Conservation (phyloP, 2,329 filamentous ascomycete genomes). For the Acrodontium crateriforme region DNA sequence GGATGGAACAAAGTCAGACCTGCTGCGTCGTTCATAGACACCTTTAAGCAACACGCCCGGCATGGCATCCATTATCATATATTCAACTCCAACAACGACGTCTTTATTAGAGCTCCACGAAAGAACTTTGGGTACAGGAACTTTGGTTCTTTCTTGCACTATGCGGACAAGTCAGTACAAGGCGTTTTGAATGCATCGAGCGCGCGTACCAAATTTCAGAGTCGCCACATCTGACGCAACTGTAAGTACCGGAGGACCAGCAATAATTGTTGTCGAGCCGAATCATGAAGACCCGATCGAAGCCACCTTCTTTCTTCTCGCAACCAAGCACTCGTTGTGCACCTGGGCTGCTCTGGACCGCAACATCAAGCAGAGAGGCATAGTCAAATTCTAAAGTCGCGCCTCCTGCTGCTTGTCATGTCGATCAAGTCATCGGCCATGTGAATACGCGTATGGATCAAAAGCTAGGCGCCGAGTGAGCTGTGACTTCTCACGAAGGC, state of each 20-base stretch:
- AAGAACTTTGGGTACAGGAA: neutral
- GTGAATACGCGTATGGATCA: slow-evolving; percentile 9
- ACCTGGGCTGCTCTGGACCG: slow-evolving; percentile 19
- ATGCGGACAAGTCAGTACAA: neutral
- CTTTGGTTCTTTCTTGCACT: neutral
- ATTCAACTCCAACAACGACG: neutral
- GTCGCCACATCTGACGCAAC: neutral
- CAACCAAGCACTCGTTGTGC: slow-evolving; percentile 22
- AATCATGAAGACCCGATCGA: slow-evolving; percentile 16
- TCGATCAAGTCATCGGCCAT: slow-evolving; percentile 24
- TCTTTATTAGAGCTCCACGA: neutral
- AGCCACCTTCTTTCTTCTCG: slow-evolving; percentile 17
- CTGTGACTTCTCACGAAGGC: no score
- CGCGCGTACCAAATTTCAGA: neutral
- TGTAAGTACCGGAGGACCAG: neutral
- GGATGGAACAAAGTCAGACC: slow-evolving; percentile 21
- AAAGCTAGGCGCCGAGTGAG: neutral
- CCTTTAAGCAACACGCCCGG: slow-evolving; percentile 20
- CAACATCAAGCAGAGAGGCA: slow-evolving; percentile 19
- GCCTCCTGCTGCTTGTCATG: slow-evolving; percentile 21
- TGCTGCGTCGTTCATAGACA: no score
- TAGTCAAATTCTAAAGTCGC: slow-evolving; percentile 25
- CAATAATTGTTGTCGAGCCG: slow-evolving; percentile 12
- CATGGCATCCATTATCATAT: slow-evolving; percentile 2
- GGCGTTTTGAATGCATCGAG: neutral